A percentile compares a stretch with the other conserved stretches of the same genome.
These are phyloP conservation scores for Dendrobium huoshanense DNA, from an alignment of 106 monocot genomes.

Conservation along the genomic window DNA sequence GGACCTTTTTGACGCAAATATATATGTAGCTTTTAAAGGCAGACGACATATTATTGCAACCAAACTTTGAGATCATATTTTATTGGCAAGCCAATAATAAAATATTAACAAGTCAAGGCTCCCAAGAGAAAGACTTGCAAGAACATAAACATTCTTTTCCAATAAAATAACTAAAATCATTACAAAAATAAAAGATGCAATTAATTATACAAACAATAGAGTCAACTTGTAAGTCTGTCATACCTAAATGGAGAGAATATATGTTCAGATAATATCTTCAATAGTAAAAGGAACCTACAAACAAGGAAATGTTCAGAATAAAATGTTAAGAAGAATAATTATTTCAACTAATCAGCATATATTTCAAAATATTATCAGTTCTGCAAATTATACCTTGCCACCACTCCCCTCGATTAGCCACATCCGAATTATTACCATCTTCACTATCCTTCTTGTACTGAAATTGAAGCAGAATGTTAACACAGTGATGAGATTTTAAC, in stretches of 20 bases:
- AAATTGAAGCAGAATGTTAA: background rate
- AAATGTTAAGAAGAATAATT: background rate
- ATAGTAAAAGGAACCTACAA: slow-evolving; percentile 21
- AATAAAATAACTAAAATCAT: background rate
- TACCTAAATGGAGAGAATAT: slow-evolving; percentile 9
- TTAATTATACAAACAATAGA: background rate
- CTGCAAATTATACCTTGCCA: slow-evolving; percentile 19
- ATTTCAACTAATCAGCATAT: background rate
- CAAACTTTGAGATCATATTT: too few relatives aligned
- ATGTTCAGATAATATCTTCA: background rate
- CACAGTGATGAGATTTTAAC: background rate
- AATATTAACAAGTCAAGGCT: background rate
- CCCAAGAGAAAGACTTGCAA: background rate
- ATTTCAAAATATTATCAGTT: background rate
- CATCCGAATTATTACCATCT: slow-evolving; percentile 9
- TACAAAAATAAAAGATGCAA: background rate
- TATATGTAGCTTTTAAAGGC: too few relatives aligned
- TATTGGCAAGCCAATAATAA: background rate
- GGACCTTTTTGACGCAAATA: too few relatives aligned
- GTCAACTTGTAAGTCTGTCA: too few relatives aligned
- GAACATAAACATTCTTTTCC: background rate
- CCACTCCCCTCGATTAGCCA: slow-evolving; percentile 19
- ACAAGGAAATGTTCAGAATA: background rate
- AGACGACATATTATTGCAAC: too few relatives aligned
- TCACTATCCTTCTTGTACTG: slow-evolving; percentile 14